Evolutionary conservation across 2,329 filamentous ascomycete species (phyloP), one percentile per base, ranked within the genome.

Genomic region (Fonsecaea multimorphosa): DNA sequence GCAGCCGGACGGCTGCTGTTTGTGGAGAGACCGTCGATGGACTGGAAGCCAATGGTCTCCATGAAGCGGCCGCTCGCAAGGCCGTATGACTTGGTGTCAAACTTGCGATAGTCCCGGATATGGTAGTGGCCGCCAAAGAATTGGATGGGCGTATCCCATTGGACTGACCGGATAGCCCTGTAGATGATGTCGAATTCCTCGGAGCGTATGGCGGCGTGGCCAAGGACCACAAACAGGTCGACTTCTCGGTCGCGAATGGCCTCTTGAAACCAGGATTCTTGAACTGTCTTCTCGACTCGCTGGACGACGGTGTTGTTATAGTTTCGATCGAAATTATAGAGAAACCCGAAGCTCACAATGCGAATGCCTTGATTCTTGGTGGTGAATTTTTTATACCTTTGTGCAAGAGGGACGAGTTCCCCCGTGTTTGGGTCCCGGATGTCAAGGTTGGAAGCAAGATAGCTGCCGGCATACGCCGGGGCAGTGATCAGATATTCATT

Each of bases 31-130:
- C 92, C 92, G 63, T 89, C 85, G 53, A 97, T 87, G 0, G 93
- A 96, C 86, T 95, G 88, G 85, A 95, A 98, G 1, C 94, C 94
- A 57, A 98, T 89, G 0, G 94, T 97, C 80, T 98, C 94, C 82
- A 97, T 90, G 77, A 97, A 98, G 0, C 94, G 86, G 3, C 94
- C 94, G 72, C 91, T 95, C 46, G 93, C 93, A 4, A 98, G 82
- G 0, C 89, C 93, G 68, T 91, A 89, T 0, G 93, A 87, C 61
- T 87, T 89, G 44, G 85, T 85, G 76, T 97, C 94, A 73, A 92
- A 97, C 66, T 85, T 87, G 46, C 86, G 86, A 71, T 92, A 91
- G 75, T 97, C 93, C 8, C 94, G 88, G 54, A 97, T 92, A 75
- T 98, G 94, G 1, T 88, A 88, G 74, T 98, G 94, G 0, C 94